Evolutionary conservation across 192 early-diverging fungal genomes (phyloP), one percentile per base, ranked within the genome.

Genomic region (Coemansia sp.): DNA sequence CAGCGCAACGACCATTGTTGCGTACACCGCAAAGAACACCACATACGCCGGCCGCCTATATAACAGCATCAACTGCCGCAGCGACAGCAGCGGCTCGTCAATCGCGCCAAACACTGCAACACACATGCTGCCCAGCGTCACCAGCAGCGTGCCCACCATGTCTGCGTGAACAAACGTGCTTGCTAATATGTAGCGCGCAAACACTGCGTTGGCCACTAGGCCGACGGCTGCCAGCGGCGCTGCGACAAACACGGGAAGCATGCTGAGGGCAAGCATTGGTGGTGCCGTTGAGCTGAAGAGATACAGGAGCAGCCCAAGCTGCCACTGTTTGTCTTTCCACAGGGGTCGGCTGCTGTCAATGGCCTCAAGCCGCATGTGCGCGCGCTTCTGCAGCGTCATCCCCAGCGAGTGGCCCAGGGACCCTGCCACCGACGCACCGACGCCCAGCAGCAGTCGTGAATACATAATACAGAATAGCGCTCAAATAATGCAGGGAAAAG

Each of bases 21-120:
- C 75, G 27, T 87, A 82, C 2, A 90, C 45, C 14, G 68, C 74
- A 53, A 91, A 91, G 49, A 88, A 92, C 3, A 77, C 62, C 38
- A 88, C 86, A 63, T 90, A 92, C 1, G 87, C 78, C 12, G 86
- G 87, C 6, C 88, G 83, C 52, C 76, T 84, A 57, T 87, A 92
- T 37, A 92, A 68, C 52, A 64, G 62, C 22, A 92, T 83, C 52
- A 92, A 67, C 53, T 90, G 84, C 37, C 84, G 81, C 25, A 92
- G 83, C 22, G 83, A 85, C 51, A 90, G 85, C 45, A 76, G 83
- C 6, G 89, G 88, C 71, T 89, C 88, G n/a, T 86, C 85, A 26
- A 92, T 86, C 3, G 89, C 86, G 26, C 91, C 91, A 82, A 92
- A 92, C 19, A 85, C 57, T 21, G 86, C 88, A 45, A 92, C 85